phyloP scores from a whole-genome alignment of 129 eudicot genomes.

The Scalesia atractyloides region DNA sequence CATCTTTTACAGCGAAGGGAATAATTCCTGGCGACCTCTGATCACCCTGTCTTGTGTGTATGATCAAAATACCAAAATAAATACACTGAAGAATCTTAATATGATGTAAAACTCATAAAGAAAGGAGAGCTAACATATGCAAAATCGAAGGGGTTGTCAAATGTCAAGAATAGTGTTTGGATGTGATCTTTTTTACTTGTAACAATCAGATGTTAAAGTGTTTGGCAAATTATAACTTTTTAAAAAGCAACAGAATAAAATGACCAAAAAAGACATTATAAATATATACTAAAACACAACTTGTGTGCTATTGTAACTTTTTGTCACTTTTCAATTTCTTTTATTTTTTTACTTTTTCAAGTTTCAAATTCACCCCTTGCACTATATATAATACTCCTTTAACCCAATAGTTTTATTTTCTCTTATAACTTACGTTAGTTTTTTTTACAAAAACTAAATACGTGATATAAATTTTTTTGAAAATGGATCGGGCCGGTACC shows the following conservation, averaged over 20 bases:
- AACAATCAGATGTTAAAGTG: constrained; percentile 8
- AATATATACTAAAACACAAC: too few species aligned
- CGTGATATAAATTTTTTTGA: too few species aligned
- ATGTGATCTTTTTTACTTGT: neutral
- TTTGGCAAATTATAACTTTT: neutral
- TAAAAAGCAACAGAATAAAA: neutral
- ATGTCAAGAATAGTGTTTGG: constrained; percentile 11
- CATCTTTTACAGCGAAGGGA: constrained; percentile 98
- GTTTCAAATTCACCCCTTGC: too few species aligned
- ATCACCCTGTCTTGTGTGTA: constrained; percentile 71
- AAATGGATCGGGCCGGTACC: too few species aligned
- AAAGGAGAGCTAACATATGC: constrained; percentile 1
- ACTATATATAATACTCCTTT: too few species aligned
- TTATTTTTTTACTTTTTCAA: too few species aligned
- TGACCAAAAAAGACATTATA: neutral
- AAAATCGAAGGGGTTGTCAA: neutral
- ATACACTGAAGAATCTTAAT: constrained; percentile 6
- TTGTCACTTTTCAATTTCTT: too few species aligned
- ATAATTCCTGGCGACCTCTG: constrained; percentile 99
- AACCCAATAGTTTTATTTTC: too few species aligned
- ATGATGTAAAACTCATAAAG: neutral
- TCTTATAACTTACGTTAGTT: too few species aligned
- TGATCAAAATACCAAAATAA: constrained; percentile 35
- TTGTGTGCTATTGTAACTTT: too few species aligned
- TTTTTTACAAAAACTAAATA: too few species aligned